Evolutionary conservation across 495 filamentous ascomycete species (phyloP).

Genomic region (Zalerion maritima): DNA sequence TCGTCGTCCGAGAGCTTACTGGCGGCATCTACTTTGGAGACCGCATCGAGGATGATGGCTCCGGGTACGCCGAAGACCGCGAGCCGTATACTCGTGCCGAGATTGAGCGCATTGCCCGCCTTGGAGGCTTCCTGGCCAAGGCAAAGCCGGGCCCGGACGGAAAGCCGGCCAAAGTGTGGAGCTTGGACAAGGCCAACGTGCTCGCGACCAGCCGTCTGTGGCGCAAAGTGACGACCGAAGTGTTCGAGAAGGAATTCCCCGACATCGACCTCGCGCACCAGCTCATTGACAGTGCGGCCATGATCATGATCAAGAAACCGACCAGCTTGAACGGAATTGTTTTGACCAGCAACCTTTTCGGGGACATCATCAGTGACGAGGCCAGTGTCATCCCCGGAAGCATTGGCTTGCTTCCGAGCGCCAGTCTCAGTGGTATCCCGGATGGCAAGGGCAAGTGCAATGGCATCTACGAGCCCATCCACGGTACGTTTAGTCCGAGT

Average conservation of each 20-base stretch:
- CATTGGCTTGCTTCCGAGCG: slow-evolving; percentile 79
- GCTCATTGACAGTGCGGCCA: slow-evolving; percentile 88
- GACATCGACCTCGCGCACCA: slow-evolving; percentile 75
- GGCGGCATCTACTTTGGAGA: slow-evolving; percentile 97
- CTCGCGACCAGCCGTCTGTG: slow-evolving; percentile 81
- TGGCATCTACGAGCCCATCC: slow-evolving; percentile 96
- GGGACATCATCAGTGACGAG: slow-evolving; percentile 94
- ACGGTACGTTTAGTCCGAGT: slow-evolving; percentile 43
- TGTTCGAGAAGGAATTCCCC: slow-evolving; percentile 78
- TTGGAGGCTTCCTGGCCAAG: slow-evolving; percentile 72
- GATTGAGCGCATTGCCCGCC: slow-evolving; percentile 76
- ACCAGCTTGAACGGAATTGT: slow-evolving; percentile 81
- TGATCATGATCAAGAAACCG: slow-evolving; percentile 96
- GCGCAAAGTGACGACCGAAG: slow-evolving; percentile 73
- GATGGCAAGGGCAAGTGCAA: slow-evolving; percentile 60
- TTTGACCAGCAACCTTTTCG: slow-evolving; percentile 88
- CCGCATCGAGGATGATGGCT: slow-evolving; percentile 71
- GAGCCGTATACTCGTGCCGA: slow-evolving; percentile 80
- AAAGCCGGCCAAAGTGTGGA: slow-evolving; percentile 74
- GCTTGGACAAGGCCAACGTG: slow-evolving; percentile 94
- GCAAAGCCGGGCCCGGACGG: no score
- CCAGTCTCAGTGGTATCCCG: slow-evolving; percentile 73
- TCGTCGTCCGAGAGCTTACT: slow-evolving; percentile 86
- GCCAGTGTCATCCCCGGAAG: slow-evolving; percentile 90
- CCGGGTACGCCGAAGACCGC: slow-evolving; percentile 69